Percentiles rank a stretch among this genome's conserved stretches.
Evolutionary conservation across 116 monocot genomes (phyloP).

Genomic region (Zostera marina): DNA sequence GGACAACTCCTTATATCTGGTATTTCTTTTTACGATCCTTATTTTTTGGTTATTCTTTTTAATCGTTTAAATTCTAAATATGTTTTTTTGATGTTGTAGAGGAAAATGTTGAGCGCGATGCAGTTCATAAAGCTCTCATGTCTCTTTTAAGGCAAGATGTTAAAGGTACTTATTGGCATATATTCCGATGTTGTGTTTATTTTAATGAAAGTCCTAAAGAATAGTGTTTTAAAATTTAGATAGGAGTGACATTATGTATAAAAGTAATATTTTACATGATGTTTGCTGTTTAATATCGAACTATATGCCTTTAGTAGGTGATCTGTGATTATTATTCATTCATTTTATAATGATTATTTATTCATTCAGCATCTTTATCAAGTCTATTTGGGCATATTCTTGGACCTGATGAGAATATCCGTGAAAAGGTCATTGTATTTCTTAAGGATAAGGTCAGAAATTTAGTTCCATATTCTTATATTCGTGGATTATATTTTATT

Average conservation of each 20-base stretch:
- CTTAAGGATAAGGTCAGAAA: conserved; percentile 76
- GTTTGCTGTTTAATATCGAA: too few relatives aligned
- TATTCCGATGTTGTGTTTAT: not conserved
- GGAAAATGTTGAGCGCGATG: conserved; percentile 99
- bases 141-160: conserved; percentile 87
- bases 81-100: conserved; percentile 21
- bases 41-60: not conserved
- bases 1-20: conserved; percentile 72
- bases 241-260: too few relatives aligned
- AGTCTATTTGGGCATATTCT: conserved; percentile 89
- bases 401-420: conserved; percentile 58
- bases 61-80: not conserved
- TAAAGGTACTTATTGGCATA: conserved; percentile 40
- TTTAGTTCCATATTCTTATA: not conserved
- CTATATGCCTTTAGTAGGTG: not conserved
- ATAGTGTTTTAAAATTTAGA: too few relatives aligned
- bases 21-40: conserved; percentile 5
- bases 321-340: not conserved
- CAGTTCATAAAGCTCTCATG: conserved; percentile 87
- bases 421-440: conserved; percentile 82
- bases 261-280: too few relatives aligned
- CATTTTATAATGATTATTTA: not conserved
- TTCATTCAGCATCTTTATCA: conserved; percentile 62
- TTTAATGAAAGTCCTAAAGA: not conserved
- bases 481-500: not conserved